These are phyloP conservation scores for Xenoacremonium recifei DNA, from an alignment of 2,329 filamentous ascomycete genomes.

Conservation along the genomic window DNA sequence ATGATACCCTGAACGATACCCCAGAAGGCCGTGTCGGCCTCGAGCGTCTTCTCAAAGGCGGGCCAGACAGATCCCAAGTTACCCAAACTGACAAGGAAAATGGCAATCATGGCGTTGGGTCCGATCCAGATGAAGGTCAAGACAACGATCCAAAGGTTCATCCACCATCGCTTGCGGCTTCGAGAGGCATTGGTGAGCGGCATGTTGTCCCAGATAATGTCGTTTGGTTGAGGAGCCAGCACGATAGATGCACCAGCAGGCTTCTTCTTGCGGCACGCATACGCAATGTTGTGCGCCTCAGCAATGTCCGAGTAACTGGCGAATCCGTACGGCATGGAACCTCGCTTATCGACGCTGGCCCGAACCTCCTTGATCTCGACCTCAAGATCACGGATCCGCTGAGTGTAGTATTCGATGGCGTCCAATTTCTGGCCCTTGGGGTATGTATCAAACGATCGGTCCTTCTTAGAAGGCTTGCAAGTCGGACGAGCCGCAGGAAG, in stretches of 20 bases:
- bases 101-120: conserved; percentile 90
- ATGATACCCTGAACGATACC: conserved; percentile 88
- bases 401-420: conserved; percentile 89
- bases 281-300: conserved; percentile 86
- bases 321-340: conserved; percentile 89
- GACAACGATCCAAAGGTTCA: conserved; percentile 78
- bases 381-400: conserved; percentile 80
- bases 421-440: conserved; percentile 76
- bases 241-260: conserved; percentile 74
- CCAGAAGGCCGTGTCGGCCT: conserved; percentile 67
- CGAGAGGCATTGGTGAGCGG: conserved; percentile 66
- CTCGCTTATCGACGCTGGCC: conserved; percentile 77
- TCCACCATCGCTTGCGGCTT: conserved; percentile 71
- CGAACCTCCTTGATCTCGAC: conserved; percentile 81
- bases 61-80: conserved; percentile 82
- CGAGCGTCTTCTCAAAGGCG: conserved; percentile 66
- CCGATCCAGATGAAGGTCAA: conserved; percentile 85
- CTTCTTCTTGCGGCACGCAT: conserved; percentile 75
- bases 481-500: conserved; percentile 74
- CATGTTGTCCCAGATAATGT: conserved; percentile 96
- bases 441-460: conserved; percentile 64
- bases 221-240: conserved; percentile 82
- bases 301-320: conserved; percentile 88
- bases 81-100: conserved; percentile 83
- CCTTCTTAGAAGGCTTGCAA: conserved; percentile 78